phyloP scores from a whole-genome alignment of 2,329 filamentous ascomycete genomes.

The Arthroderma sp. region DNA sequence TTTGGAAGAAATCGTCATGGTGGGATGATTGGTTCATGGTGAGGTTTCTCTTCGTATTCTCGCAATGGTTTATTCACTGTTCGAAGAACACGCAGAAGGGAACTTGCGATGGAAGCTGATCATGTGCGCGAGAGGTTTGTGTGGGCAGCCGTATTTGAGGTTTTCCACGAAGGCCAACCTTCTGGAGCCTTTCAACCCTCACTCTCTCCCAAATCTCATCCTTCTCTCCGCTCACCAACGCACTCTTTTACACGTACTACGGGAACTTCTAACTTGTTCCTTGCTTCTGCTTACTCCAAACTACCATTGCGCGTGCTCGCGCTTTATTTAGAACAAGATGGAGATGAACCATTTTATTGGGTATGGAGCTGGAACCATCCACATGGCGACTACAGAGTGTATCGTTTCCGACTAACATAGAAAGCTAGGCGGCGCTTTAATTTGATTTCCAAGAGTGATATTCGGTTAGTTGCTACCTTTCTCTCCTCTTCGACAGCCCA shows the following conservation, averaged over 20 bases:
- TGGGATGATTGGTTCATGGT: slow-evolving; percentile 56
- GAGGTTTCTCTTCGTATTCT: not conserved
- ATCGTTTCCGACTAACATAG: slow-evolving; percentile 2
- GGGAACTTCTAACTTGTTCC: too few relatives aligned
- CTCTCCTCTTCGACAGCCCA: slow-evolving; percentile 2
- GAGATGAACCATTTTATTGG: slow-evolving; percentile 40
- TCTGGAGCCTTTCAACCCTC: slow-evolving; percentile 7
- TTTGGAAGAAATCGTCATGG: slow-evolving; percentile 80
- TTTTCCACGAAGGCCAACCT: slow-evolving; percentile 10
- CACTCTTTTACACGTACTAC: not conserved
- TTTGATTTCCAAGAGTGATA: slow-evolving; percentile 93
- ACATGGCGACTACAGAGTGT: slow-evolving; percentile 4
- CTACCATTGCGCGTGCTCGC: slow-evolving; percentile 19
- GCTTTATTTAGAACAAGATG: slow-evolving; percentile 24
- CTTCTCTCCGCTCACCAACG: not conserved
- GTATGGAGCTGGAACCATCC: slow-evolving; percentile 18
- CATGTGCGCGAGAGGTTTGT: slow-evolving; percentile 19
- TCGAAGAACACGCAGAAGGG: not conserved
- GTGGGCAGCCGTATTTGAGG: slow-evolving; percentile 20
- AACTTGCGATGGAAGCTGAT: not conserved
- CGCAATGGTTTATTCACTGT: not conserved
- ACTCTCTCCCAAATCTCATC: slow-evolving; percentile 8
- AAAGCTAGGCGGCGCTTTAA: slow-evolving; percentile 71
- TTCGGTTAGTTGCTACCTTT: slow-evolving; percentile 52
- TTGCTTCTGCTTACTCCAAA: not conserved